Conservation (phyloP, 768 basidiomycete species). For the Suillus lakei region DNA sequence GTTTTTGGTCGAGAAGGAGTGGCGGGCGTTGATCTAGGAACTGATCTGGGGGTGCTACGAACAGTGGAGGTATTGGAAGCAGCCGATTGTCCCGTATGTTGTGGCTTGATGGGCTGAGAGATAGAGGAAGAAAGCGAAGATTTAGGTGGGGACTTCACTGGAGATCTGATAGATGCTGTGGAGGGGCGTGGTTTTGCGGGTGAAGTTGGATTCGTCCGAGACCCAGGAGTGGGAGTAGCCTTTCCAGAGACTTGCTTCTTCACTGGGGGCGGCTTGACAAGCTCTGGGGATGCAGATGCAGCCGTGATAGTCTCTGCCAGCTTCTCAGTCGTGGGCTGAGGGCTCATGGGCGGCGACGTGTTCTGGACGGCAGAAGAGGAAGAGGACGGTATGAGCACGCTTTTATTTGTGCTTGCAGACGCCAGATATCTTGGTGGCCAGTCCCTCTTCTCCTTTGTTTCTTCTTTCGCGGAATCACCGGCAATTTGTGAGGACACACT, state of each 20-base stretch:
- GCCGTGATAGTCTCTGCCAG: slow-evolving; percentile 24
- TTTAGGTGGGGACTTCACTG: slow-evolving; percentile 30
- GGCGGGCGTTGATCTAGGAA: slow-evolving; percentile 34
- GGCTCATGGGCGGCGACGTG: slow-evolving; percentile 27
- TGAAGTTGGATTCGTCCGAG: slow-evolving; percentile 21
- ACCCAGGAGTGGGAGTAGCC: slow-evolving; percentile 27
- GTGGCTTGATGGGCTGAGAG: slow-evolving; percentile 41
- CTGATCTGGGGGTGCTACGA: slow-evolving; percentile 26
- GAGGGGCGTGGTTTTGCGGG: slow-evolving; percentile 38
- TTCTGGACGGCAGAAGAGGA: slow-evolving; percentile 28
- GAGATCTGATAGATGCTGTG: slow-evolving; percentile 21
- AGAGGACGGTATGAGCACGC: slow-evolving; percentile 42
- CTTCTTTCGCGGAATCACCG: slow-evolving; percentile 68
- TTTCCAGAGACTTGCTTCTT: slow-evolving; percentile 23
- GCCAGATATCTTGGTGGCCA: slow-evolving; percentile 66
- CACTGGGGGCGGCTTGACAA: slow-evolving; percentile 23
- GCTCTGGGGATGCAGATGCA: slow-evolving; percentile 25
- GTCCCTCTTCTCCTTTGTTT: slow-evolving; percentile 73
- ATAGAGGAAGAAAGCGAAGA: slow-evolving; percentile 40
- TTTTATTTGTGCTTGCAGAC: slow-evolving; percentile 32
- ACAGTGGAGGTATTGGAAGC: slow-evolving; percentile 35
- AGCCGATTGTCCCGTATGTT: slow-evolving; percentile 48
- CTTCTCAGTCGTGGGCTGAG: slow-evolving; percentile 35
- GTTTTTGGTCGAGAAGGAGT: slow-evolving; percentile 44
- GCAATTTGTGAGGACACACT: slow-evolving; percentile 69